Conservation (phyloP, 306 rosid species). For the Fragaria nilgerrensis region DNA sequence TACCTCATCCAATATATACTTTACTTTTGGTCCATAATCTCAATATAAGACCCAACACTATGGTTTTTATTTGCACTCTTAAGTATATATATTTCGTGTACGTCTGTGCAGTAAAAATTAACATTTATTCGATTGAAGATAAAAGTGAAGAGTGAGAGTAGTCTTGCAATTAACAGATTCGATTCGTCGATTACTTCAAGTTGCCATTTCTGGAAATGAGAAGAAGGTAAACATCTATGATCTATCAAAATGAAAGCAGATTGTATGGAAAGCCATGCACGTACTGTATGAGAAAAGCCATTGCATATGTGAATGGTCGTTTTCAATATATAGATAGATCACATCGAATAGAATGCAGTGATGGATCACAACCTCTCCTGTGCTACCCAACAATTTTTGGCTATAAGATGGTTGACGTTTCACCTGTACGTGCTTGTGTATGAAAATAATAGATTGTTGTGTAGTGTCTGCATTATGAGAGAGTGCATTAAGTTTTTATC, state of each 20-base stretch:
- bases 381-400: constrained; percentile 8
- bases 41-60: not conserved
- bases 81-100: too few relatives aligned
- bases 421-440: not conserved
- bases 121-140: not conserved
- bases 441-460: not conserved
- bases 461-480: not conserved
- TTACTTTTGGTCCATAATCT: not conserved
- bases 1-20: not conserved
- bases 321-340: not conserved
- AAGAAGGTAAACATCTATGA: not conserved
- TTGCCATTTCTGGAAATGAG: not conserved
- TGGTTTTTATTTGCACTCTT: not conserved
- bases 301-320: not conserved
- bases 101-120: too few relatives aligned
- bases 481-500: not conserved
- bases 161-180: not conserved
- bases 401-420: not conserved
- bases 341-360: not conserved
- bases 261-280: not conserved
- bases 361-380: constrained; percentile 9
- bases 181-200: not conserved
- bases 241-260: not conserved
- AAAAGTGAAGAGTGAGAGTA: not conserved
- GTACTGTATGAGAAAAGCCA: constrained; percentile 2